phyloP scores from a whole-genome alignment of 1,139 yeast genomes.

The Saccharomyces hybrid region DNA sequence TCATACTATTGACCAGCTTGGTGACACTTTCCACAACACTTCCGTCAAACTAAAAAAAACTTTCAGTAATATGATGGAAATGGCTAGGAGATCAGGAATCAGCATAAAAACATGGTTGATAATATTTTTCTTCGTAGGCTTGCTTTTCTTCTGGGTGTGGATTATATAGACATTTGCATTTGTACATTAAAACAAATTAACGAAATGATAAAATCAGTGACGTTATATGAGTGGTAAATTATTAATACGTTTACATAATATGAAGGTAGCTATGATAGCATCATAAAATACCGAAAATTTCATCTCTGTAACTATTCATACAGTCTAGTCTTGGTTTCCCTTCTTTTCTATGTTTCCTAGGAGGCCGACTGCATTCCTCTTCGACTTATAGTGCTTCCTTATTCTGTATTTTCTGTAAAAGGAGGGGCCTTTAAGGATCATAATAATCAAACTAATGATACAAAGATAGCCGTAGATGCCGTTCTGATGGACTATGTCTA shows the following conservation, averaged over 20 bases:
- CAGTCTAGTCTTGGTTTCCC: constrained; percentile 8
- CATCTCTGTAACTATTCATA: background rate
- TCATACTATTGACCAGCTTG: constrained; percentile 51
- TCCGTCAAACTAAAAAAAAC: constrained; percentile 52
- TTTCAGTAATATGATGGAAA: constrained; percentile 62
- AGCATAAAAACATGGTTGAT: constrained; percentile 72
- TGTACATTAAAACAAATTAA: background rate
- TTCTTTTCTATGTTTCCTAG: constrained; percentile 12
- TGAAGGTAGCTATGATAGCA: background rate
- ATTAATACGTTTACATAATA: background rate
- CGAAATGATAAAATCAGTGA: background rate
- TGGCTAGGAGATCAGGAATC: constrained; percentile 80
- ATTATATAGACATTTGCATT: constrained; percentile 32
- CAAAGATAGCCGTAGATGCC: background rate
- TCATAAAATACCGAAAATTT: background rate
- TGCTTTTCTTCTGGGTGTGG: constrained; percentile 85
- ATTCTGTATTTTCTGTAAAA: constrained; percentile 3
- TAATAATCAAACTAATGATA: background rate
- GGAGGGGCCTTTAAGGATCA: constrained; percentile 17
- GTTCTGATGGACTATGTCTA: background rate
- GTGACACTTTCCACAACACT: constrained; percentile 41
- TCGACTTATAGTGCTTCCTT: constrained; percentile 16
- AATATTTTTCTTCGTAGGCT: constrained; percentile 52
- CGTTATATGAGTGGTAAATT: background rate
- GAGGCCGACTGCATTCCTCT: constrained; percentile 20